Percentiles rank a stretch among this genome's conserved stretches.
Conservation (phyloP, 2,329 filamentous ascomycete species). For the Fusarium papillatum region DNA sequence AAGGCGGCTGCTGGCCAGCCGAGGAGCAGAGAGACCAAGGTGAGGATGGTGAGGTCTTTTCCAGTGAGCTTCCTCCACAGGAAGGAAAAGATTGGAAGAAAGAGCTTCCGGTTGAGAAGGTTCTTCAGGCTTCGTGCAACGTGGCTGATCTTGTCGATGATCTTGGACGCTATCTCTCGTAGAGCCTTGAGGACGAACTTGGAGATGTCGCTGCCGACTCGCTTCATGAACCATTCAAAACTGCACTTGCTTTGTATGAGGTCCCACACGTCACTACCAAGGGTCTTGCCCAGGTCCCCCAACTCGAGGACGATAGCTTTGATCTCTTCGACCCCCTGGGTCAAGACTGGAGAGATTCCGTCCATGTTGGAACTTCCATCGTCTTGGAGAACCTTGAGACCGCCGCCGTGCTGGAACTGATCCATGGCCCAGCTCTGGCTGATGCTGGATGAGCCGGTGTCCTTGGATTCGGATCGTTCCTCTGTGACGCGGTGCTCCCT, state of each 20-base stretch:
- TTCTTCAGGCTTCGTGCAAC: background rate
- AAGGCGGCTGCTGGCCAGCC: background rate
- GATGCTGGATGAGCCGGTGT: background rate
- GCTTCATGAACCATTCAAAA: background rate
- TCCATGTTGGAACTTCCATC: too few species aligned
- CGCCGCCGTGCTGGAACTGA: background rate
- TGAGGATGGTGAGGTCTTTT: background rate
- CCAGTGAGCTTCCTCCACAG: background rate
- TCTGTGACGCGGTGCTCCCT: too few species aligned
- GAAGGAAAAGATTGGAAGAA: background rate
- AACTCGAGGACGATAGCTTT: too few species aligned
- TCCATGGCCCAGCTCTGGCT: background rate
- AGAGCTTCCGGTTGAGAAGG: background rate
- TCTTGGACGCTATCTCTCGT: background rate
- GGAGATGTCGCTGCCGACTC: background rate
- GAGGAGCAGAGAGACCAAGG: background rate
- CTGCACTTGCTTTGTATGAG: too few species aligned
- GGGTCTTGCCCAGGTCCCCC: too few species aligned
- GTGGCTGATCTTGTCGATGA: background rate
- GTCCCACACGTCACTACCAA: too few species aligned
- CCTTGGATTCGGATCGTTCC: too few species aligned
- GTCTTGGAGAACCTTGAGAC: background rate
- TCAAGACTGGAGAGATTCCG: too few species aligned
- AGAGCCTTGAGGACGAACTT: background rate
- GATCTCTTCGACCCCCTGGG: too few species aligned